Percentiles rank a stretch among this genome's conserved stretches.
These are phyloP conservation scores for Kodamaea arcana DNA, from an alignment of 1,139 yeast genomes.

Conservation along the genomic window DNA sequence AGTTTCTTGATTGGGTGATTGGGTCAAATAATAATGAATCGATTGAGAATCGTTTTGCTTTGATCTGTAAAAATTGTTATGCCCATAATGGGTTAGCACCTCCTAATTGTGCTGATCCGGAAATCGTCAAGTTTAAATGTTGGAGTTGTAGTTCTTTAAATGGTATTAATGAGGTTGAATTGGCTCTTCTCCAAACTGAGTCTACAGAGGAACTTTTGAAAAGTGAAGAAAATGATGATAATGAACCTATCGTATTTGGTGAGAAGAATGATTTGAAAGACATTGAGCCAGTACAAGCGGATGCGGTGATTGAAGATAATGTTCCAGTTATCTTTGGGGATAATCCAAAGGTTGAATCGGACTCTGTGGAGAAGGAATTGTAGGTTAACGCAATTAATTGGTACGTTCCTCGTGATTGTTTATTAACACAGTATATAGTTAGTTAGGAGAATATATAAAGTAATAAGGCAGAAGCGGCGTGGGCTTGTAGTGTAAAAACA, in stretches of 20 bases:
- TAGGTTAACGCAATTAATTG: too few relatives aligned
- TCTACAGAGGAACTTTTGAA: neutral
- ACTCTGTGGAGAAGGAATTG: too few relatives aligned
- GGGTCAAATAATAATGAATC: slow-evolving; percentile 72
- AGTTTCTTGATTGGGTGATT: slow-evolving; percentile 49
- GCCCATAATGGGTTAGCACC: slow-evolving; percentile 83
- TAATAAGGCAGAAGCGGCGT: too few relatives aligned
- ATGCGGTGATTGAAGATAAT: too few relatives aligned
- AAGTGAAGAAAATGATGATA: neutral
- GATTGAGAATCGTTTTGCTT: slow-evolving; percentile 61
- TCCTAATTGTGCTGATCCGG: slow-evolving; percentile 56
- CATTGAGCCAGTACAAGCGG: too few relatives aligned
- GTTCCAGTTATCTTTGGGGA: too few relatives aligned
- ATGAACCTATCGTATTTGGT: neutral
- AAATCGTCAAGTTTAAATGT: slow-evolving; percentile 58
- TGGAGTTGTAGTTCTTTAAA: slow-evolving; percentile 67
- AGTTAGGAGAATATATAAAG: too few relatives aligned
- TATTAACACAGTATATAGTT: too few relatives aligned
- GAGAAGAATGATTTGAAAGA: too few relatives aligned
- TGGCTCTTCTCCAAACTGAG: neutral
- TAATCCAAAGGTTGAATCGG: too few relatives aligned
- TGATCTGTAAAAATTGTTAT: slow-evolving; percentile 63
- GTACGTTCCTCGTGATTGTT: too few relatives aligned
- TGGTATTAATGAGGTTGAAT: slow-evolving; percentile 21
- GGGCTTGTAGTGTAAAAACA: too few relatives aligned